Evolutionary conservation across 1,139 yeast species (phyloP).

Genomic region (Kodamaea ohmeri): DNA sequence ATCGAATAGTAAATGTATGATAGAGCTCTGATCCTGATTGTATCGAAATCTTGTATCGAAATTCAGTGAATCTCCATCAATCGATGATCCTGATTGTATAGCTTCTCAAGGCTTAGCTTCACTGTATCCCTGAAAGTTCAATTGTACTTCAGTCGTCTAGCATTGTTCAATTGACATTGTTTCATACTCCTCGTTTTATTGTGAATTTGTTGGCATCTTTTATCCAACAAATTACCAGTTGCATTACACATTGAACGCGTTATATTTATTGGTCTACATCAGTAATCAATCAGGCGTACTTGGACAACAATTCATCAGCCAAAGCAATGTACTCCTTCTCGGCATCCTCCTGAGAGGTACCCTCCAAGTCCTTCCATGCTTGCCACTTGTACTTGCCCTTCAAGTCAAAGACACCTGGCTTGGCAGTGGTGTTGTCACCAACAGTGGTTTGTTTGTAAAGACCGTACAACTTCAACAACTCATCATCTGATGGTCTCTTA

Average conservation of each 20-base stretch:
- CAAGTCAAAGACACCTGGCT: constrained; percentile 86
- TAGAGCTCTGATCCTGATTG: too few species aligned
- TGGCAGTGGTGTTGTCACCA: constrained; percentile 85
- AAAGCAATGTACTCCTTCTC: constrained; percentile 78
- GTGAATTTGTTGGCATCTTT: too few species aligned
- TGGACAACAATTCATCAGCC: constrained; percentile 64
- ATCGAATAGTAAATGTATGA: neutral
- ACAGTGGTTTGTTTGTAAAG: constrained; percentile 95
- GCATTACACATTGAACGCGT: neutral
- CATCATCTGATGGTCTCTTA: constrained; percentile 81
- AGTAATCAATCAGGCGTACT: constrained; percentile 23
- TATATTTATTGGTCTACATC: neutral
- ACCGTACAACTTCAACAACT: constrained; percentile 79
- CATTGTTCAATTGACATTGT: too few species aligned
- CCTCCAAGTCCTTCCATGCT: constrained; percentile 88
- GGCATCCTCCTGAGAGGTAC: constrained; percentile 85
- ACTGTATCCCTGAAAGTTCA: too few species aligned
- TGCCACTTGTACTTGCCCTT: constrained; percentile 98
- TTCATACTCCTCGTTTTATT: too few species aligned
- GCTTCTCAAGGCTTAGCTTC: too few species aligned
- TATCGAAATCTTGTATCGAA: too few species aligned
- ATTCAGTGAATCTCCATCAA: too few species aligned
- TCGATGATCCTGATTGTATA: too few species aligned
- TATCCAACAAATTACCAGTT: too few species aligned
- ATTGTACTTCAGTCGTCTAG: too few species aligned